phyloP scores from a whole-genome alignment of 805 yeast species.

The Kluyveromyces starmeri region DNA sequence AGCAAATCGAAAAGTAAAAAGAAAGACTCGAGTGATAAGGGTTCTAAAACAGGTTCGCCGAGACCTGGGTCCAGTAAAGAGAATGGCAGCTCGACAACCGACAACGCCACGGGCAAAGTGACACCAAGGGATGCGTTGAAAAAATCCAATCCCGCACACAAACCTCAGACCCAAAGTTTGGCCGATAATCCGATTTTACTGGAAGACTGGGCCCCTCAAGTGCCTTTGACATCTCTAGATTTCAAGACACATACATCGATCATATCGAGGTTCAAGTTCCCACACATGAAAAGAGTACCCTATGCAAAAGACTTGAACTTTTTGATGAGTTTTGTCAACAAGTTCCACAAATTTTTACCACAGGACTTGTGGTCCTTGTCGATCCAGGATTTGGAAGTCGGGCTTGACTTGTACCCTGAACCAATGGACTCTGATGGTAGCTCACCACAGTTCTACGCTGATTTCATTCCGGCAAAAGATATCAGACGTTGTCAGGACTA shows the following conservation, averaged over 20 bases:
- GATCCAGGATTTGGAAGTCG: constrained; percentile 27
- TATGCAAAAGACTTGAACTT: constrained; percentile 26
- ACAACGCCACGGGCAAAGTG: constrained; percentile 9
- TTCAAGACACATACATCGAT: constrained; percentile 16
- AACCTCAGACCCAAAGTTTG: constrained; percentile 12
- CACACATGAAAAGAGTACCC: constrained; percentile 16
- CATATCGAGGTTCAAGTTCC: constrained; percentile 15
- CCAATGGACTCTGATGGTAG: constrained; percentile 9
- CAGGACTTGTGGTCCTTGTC: constrained; percentile 18
- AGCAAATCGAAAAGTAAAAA: background rate
- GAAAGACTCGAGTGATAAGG: constrained; percentile 9
- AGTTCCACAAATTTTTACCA: constrained; percentile 19
- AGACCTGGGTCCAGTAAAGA: constrained; percentile 14
- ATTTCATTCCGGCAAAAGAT: constrained; percentile 13
- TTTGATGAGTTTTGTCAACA: constrained; percentile 24
- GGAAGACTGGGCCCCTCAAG: constrained; percentile 24
- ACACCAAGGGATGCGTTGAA: background rate
- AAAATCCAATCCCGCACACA: constrained; percentile 6
- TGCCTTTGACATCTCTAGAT: constrained; percentile 17
- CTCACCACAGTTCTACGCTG: constrained; percentile 17
- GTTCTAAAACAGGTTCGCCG: constrained; percentile 22
- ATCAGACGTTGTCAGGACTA: constrained; percentile 19
- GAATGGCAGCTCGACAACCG: constrained; percentile 12
- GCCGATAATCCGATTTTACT: constrained; percentile 3
- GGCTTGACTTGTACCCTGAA: constrained; percentile 20